Evolutionary conservation across 352 stramenopile genomes (phyloP).

Genomic region (Pythium dissimile): DNA sequence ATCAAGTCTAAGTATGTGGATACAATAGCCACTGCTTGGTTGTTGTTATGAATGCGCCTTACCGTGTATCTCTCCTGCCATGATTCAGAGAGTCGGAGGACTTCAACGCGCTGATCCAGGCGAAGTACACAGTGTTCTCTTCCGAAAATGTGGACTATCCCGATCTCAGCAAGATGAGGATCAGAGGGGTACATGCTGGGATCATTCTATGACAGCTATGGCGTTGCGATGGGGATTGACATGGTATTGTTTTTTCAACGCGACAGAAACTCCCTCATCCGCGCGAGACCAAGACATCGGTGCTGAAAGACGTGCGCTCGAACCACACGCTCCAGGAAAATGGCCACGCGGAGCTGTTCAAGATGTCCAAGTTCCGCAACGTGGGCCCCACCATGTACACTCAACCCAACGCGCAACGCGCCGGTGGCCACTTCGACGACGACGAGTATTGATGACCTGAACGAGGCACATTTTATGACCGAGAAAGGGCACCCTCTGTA

Average conservation of each 20-base stretch:
- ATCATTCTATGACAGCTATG: neutral
- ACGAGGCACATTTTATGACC: neutral
- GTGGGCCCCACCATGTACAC: conserved; percentile 63
- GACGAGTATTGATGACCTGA: conserved; percentile 13
- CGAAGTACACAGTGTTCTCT: conserved; percentile 58
- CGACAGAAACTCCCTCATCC: conserved; percentile 75
- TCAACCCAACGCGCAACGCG: conserved; percentile 33
- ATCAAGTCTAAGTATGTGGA: conserved; percentile 76
- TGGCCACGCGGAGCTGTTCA: conserved; percentile 55
- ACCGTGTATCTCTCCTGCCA: no score
- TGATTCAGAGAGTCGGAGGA: conserved; percentile 72
- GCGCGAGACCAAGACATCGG: conserved; percentile 66
- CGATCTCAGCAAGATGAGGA: conserved; percentile 76
- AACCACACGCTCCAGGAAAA: conserved; percentile 29
- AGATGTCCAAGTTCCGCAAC: conserved; percentile 87
- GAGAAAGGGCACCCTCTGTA: conserved; percentile 1
- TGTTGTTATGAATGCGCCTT: neutral
- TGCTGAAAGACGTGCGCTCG: conserved; percentile 61
- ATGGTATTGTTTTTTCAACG: neutral
- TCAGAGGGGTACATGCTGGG: conserved; percentile 54
- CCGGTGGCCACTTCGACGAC: conserved; percentile 8
- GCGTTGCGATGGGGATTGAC: no score
- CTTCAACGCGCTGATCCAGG: conserved; percentile 65
- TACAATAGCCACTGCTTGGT: no score
- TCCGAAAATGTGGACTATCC: conserved; percentile 71